phyloP scores from a whole-genome alignment of 495 filamentous ascomycete species.

The Aspergillus homomorphus region DNA sequence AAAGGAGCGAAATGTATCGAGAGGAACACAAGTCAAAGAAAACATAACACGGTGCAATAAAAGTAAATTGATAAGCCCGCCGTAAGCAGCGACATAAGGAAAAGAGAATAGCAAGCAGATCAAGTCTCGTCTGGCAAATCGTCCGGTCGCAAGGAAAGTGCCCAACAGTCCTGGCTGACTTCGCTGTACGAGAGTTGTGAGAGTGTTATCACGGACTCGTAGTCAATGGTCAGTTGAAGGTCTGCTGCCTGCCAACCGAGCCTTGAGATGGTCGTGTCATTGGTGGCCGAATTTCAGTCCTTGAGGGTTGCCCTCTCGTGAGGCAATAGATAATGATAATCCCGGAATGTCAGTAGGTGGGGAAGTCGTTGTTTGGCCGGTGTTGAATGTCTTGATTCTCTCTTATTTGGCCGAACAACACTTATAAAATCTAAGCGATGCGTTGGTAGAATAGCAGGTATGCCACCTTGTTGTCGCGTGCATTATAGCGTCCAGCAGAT shows the following conservation, averaged over 20 bases:
- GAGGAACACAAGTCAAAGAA: constrained; percentile 3
- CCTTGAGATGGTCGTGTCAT: neutral
- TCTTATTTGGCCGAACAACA: neutral
- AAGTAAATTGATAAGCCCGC: neutral
- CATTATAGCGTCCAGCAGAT: constrained; percentile 60
- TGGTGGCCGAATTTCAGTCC: neutral
- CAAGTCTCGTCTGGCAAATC: neutral
- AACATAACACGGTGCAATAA: constrained; percentile 4
- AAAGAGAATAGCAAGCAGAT: constrained; percentile 3
- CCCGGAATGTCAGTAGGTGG: neutral
- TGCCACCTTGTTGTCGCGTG: constrained; percentile 92
- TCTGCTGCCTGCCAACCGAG: neutral
- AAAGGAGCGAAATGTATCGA: constrained; percentile 6
- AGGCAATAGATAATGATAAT: neutral
- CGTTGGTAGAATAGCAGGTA: constrained; percentile 95
- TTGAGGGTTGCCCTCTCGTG: neutral
- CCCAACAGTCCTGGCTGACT: neutral
- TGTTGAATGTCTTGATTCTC: neutral
- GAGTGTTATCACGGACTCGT: neutral
- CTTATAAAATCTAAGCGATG: constrained; percentile 39
- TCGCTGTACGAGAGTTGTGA: neutral
- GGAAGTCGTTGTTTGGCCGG: neutral
- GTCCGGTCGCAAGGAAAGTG: neutral
- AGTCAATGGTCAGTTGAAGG: neutral
- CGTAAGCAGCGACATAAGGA: neutral